Evolutionary conservation across 2,329 filamentous ascomycete species (phyloP).

Genomic region (Huntiella abstrusa): DNA sequence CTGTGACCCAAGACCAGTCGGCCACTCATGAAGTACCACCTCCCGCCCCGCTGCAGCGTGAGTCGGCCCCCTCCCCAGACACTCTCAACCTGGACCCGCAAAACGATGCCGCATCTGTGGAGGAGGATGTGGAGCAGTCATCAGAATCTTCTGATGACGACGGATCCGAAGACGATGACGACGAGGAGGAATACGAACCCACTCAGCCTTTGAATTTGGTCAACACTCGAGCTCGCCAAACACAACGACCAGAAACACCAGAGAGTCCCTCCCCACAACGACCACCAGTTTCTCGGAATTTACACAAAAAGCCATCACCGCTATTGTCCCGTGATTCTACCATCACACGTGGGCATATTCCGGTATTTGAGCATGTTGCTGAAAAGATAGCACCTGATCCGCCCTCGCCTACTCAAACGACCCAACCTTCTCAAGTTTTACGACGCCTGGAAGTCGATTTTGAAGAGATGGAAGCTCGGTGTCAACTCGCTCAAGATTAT

Average conservation of each 20-base stretch:
- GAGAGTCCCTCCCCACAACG: background rate
- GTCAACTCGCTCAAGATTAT: conserved; percentile 2
- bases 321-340: background rate
- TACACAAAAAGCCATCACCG: background rate
- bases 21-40: background rate
- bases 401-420: conserved; percentile 9
- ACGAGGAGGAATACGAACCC: conserved; percentile 7
- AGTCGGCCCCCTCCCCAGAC: background rate
- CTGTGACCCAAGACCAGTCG: background rate
- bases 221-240: background rate
- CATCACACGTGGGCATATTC: background rate
- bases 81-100: background rate
- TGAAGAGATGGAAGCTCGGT: conserved; percentile 10
- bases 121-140: conserved; percentile 1
- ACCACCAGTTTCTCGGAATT: background rate
- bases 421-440: conserved; percentile 10
- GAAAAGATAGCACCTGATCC: conserved; percentile 1
- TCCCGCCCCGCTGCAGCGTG: background rate
- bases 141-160: conserved; percentile 4
- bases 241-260: background rate
- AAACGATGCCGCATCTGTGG: background rate
- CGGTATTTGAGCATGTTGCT: conserved; percentile 5
- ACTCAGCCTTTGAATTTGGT: conserved; percentile 4
- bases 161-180: background rate
- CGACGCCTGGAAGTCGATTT: conserved; percentile 5